Evolutionary conservation across 1,139 yeast genomes (phyloP), one percentile per base, ranked within the genome.

Genomic region (Eremothecium cymbalariae): DNA sequence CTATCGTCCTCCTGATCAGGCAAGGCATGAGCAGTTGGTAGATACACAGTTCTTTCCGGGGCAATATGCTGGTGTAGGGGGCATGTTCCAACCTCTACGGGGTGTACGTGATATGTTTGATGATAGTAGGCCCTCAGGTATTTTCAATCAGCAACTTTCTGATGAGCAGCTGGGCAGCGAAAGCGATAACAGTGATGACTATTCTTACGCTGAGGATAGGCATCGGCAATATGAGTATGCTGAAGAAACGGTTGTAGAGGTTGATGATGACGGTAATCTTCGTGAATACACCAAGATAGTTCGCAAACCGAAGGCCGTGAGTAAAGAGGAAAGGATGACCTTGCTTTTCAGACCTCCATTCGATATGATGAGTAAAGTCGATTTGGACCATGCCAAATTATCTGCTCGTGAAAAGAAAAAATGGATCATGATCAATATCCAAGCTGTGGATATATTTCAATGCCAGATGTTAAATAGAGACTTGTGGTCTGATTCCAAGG

Each of bases 381-480:
- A 72, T 41, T 60, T 93, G 16, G 94, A 84, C 25, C 59, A 68
- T 7, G 98, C 97, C 3, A 81, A 77, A 48, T 48, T 55, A 2
- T 64, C 68, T 43, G 97, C 94, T 1, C 69, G 77, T 39, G 62
- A 60, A 29, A 68, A 67, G 37, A 65, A 72, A 40, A 84, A 80
- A 59, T 88, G 97, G 96, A 68, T 93, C 12, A 62, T 93, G 48
- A 68, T 90, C 20, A 93, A 90, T 54, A 74, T 93, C 31, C 98
- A 93, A 57, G 93, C 90, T 50, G 64, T 77, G 14, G 64, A 80
- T 1, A 94, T 85, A 50, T 93, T 93, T 52, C 74, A 74, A 45
- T 88, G 96, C 51, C 98, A 90, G 55, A 78, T 82, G 20, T 62
- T 93, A 37, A 93, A 93, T 59, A 70, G 98, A 40, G 99, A 93